Evolutionary conservation across 1,284 basidiomycete genomes (phyloP), one percentile per base, ranked within the genome.

Genomic region (Marasmius oreades): DNA sequence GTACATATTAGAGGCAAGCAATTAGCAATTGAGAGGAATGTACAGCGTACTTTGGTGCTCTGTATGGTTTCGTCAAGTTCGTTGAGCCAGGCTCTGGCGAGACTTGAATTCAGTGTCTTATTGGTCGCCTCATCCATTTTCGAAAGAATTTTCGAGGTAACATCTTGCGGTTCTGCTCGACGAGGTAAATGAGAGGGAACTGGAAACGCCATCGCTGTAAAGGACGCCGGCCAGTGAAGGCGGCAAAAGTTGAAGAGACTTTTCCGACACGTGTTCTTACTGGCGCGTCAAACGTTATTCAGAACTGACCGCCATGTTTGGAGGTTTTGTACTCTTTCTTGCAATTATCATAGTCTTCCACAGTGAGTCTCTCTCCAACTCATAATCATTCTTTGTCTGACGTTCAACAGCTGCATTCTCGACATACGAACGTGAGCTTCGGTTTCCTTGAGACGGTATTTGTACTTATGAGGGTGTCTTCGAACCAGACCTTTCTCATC

Each of bases 1-100:
- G 53, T 51, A 22, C 23, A 52, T 26, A 37, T 33, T 11, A 45
- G 36, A 22, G 44, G 20, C 8, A 42, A 11, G 39, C 39, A 24
- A 23, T 2, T 10, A 12, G 12, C 59, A 23, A 52, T 53, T 26
- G 33, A 51, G 22, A 51, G 51, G 36, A 48, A 43, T 42, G 48
- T 50, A 3, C 48, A 51, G 58, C 66, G 48, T 62, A 90, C 90
- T 75, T 89, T 86, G 7, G 87, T 89, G 22, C 75, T 71, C 33
- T 72, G 70, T 60, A 92, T 89, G 20, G 82, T 80, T 45, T 81
- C 77, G 62, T 91, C 82, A 23, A 92, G 76, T 66, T 92, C 88
- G 0, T 70, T 64, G 31, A 90, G 72, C 89, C 89, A 92, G 60
- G 81, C 82, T 24, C 79, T 73, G 12, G 85, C 85, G 45, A 86